Base-by-base conservation (phyloP, 2,329 filamentous ascomycete genomes). In the Camptophora hylomeconis region DNA sequence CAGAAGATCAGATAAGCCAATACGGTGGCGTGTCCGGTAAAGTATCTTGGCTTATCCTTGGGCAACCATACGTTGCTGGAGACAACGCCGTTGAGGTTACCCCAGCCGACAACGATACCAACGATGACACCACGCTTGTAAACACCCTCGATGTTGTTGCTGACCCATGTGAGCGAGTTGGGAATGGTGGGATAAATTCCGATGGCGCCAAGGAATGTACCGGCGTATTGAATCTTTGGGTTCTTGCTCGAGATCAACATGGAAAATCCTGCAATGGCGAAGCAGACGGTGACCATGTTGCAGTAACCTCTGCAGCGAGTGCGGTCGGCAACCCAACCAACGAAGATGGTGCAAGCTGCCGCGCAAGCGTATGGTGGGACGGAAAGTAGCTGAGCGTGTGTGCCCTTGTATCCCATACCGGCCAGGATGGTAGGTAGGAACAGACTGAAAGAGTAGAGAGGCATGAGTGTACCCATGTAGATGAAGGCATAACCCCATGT, bases 61-160 rank as follows among this genome's bases (percentile, higher is more conserved):
- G 46, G 49, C 3, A 60, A 57, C 42, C 82, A 93, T 42, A 93
- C 82, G 50, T 92, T 92, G 7, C 55, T 60, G 15, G 37, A 28
- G 16, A 41, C 77, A 13, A 92, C 71, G 20, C 84, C 83, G 50
- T 89, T 92, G 24, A 94, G 58, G 48, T 94, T 93, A 22, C 86
- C 86, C 80, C 82, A 92, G 11, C 79, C 84, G 35, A 94, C 89
- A 30, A 93, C 79, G 39, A 93, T 74, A 0, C 86, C 86, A 1
- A 93, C 58, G 0, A 81, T 81, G n/a, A 93, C 77, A 18, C 83
- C 86, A 17, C 86, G 72, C 61, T 93, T 93, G 57, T 92, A 92
- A 2, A 87, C 80, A 9, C 86, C 58, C 54, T 93, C 86, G 19
- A 75, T 69, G 39, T 93, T 94, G 58, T 94, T 94, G 27, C 75